Percentiles rank a stretch among this genome's conserved stretches.
Conservation (phyloP, 2,329 filamentous ascomycete species). For the Acrodontium crateriforme region DNA sequence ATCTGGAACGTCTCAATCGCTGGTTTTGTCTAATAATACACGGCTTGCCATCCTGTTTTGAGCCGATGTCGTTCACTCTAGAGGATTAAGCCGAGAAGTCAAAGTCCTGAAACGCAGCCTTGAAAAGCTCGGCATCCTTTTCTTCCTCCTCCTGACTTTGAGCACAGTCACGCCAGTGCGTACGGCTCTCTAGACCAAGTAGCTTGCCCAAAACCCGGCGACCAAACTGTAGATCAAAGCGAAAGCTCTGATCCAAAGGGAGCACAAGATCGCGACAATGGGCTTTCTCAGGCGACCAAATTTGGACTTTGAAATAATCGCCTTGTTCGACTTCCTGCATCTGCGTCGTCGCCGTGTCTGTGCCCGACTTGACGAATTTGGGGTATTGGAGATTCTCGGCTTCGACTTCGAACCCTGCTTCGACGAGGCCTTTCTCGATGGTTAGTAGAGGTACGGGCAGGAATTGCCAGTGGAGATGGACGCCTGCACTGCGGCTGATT, state of each 20-base stretch:
- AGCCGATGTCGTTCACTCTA: too few relatives aligned
- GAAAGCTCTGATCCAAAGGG: constrained; percentile 58
- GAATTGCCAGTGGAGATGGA: constrained; percentile 92
- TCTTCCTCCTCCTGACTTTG: constrained; percentile 69
- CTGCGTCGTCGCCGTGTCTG: constrained; percentile 12
- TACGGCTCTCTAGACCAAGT: constrained; percentile 61
- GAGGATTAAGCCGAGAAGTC: too few relatives aligned
- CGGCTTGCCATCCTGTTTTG: too few relatives aligned
- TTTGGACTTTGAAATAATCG: constrained; percentile 22
- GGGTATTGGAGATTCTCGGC: constrained; percentile 60
- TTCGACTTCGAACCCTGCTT: constrained; percentile 78
- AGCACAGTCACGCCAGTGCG: constrained; percentile 71
- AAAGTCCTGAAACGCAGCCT: constrained; percentile 67
- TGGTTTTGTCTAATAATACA: too few relatives aligned
- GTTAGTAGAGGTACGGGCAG: constrained; percentile 59
- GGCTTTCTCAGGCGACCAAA: constrained; percentile 30
- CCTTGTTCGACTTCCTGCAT: constrained; percentile 13
- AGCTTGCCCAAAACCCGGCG: constrained; percentile 79
- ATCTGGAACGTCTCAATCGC: too few relatives aligned
- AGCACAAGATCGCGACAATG: constrained; percentile 56
- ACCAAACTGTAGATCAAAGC: constrained; percentile 86
- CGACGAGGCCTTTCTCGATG: constrained; percentile 60
- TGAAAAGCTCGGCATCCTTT: constrained; percentile 64
- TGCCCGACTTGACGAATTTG: constrained; percentile 28
- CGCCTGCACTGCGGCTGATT: constrained; percentile 65